phyloP scores from a whole-genome alignment of 2,329 filamentous ascomycete species.

The Botryotinia calthae region DNA sequence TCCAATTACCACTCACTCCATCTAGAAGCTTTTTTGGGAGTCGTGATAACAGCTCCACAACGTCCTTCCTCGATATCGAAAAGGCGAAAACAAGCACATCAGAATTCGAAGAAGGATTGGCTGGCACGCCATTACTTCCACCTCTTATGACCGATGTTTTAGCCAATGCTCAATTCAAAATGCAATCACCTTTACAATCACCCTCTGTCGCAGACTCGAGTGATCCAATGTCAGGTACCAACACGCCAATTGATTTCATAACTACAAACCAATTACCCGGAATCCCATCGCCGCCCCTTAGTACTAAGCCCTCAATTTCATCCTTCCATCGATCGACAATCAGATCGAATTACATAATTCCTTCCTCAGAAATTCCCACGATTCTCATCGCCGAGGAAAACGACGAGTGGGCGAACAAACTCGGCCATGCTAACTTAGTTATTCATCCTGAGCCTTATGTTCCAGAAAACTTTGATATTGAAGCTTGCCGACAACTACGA shows the following conservation, averaged over 20 bases:
- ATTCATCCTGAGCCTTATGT: slow-evolving; percentile 80
- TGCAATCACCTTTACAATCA: slow-evolving; percentile 82
- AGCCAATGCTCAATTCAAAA: slow-evolving; percentile 50
- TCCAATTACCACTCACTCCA: slow-evolving; percentile 58
- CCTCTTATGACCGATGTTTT: slow-evolving; percentile 64
- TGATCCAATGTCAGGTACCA: slow-evolving; percentile 42
- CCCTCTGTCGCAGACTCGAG: slow-evolving; percentile 66
- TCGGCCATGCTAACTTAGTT: slow-evolving; percentile 92
- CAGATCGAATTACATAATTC: slow-evolving; percentile 48
- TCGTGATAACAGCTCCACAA: slow-evolving; percentile 47
- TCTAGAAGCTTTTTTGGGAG: slow-evolving; percentile 62
- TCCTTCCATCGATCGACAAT: slow-evolving; percentile 58
- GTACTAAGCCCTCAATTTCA: slow-evolving; percentile 71
- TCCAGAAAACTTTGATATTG: slow-evolving; percentile 56
- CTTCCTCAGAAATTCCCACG: slow-evolving; percentile 57
- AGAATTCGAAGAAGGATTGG: slow-evolving; percentile 59
- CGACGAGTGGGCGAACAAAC: slow-evolving; percentile 78
- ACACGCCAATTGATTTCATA: slow-evolving; percentile 45
- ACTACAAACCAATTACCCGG: slow-evolving; percentile 45
- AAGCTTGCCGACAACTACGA: slow-evolving; percentile 61
- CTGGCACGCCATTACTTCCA: slow-evolving; percentile 80
- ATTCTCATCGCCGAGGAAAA: slow-evolving; percentile 67
- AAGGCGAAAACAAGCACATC: slow-evolving; percentile 49
- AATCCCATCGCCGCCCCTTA: slow-evolving; percentile 69
- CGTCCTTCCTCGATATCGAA: slow-evolving; percentile 50